These are phyloP conservation scores for Vitis riparia DNA, from an alignment of 164 flowering plant genomes.

Conservation along the genomic window DNA sequence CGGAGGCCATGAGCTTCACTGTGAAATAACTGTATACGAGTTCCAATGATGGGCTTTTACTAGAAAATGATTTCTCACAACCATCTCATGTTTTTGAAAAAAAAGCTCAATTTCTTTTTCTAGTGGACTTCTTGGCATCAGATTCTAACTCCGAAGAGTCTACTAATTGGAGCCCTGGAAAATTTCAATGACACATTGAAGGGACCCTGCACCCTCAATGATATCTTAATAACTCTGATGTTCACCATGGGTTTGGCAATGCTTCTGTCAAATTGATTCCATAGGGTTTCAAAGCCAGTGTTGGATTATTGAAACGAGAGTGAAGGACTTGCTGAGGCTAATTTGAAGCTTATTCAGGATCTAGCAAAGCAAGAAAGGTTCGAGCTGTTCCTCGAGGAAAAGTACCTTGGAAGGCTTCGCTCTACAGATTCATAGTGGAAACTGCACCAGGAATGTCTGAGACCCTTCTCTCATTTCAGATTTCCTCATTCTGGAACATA, in stretches of 20 bases:
- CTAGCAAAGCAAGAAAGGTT: constrained; percentile 65
- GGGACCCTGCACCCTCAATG: too few relatives aligned
- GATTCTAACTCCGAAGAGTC: constrained; percentile 45
- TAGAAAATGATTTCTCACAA: constrained; percentile 8
- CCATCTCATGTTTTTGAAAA: not conserved
- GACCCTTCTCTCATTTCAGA: too few relatives aligned
- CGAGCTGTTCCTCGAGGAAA: constrained; percentile 62
- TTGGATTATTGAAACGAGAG: too few relatives aligned
- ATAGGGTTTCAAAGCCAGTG: too few relatives aligned
- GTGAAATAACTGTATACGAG: constrained; percentile 26
- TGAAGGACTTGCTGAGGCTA: too few relatives aligned
- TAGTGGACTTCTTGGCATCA: constrained; percentile 23
- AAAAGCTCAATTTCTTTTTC: constrained; percentile 21
- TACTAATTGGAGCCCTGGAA: constrained; percentile 26
- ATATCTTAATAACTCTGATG: too few relatives aligned
- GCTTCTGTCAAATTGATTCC: too few relatives aligned
- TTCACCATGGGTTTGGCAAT: too few relatives aligned
- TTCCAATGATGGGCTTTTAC: constrained; percentile 19
- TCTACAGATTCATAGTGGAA: constrained; percentile 39
- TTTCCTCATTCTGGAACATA: too few relatives aligned
- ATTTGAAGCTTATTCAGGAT: constrained; percentile 14
- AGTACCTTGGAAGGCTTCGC: constrained; percentile 63
- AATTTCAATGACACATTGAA: too few relatives aligned
- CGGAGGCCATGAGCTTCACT: constrained; percentile 26
- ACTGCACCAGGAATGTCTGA: too few relatives aligned